These are phyloP conservation scores for Arabidopsis lyrata DNA, from an alignment of 441 rosid species.

Conservation along the genomic window DNA sequence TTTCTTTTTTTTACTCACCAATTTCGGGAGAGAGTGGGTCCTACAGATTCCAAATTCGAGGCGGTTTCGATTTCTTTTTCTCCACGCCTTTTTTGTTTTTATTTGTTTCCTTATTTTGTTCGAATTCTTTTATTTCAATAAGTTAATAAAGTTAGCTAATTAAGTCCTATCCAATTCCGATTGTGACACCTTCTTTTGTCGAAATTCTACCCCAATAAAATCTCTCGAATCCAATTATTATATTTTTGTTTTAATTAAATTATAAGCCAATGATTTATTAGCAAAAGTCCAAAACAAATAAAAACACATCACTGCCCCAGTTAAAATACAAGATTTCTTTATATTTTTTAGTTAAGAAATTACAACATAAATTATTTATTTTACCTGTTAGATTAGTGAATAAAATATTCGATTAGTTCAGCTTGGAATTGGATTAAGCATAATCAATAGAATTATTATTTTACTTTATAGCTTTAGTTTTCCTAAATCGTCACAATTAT, in stretches of 20 bases:
- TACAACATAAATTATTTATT: background rate
- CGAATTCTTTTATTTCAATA: background rate
- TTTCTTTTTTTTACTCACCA: background rate
- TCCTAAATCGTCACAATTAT: background rate
- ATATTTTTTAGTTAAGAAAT: no score
- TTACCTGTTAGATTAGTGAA: background rate
- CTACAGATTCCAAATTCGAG: constrained; percentile 27
- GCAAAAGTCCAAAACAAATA: background rate
- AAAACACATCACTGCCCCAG: background rate
- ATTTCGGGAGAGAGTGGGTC: constrained; percentile 11
- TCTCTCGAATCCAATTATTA: background rate
- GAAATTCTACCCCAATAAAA: background rate
- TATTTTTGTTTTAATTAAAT: no score
- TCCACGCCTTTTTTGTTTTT: constrained; percentile 25
- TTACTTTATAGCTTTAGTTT: background rate
- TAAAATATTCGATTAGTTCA: background rate
- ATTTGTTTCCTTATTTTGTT: background rate
- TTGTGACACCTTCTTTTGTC: constrained; percentile 1
- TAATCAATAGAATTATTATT: background rate
- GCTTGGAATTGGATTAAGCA: background rate
- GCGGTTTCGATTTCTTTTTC: constrained; percentile 41
- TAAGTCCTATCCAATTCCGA: constrained; percentile 2
- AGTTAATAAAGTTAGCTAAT: background rate
- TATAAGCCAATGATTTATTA: background rate
- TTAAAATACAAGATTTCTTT: background rate